Evolutionary conservation across 345 rosid species (phyloP).

Genomic region (Arabis hirsuta): DNA sequence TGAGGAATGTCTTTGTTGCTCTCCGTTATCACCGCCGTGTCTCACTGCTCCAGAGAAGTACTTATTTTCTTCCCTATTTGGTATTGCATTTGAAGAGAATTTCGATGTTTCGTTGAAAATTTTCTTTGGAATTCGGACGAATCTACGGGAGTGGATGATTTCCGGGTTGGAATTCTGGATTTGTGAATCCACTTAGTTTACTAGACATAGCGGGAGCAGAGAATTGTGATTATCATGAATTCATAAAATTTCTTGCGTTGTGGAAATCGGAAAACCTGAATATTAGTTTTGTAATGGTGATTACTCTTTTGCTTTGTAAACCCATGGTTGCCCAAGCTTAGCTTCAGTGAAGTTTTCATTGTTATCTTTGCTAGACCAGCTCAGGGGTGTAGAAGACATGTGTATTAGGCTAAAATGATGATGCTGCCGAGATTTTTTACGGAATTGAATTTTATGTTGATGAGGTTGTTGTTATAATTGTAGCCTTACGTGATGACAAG

Average conservation of each 20-base stretch:
- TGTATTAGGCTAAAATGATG: slow-evolving; percentile 2
- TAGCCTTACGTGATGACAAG: slow-evolving; percentile 47
- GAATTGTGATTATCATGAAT: background rate
- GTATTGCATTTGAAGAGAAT: background rate
- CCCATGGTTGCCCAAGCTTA: slow-evolving; percentile 9
- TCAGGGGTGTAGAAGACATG: background rate
- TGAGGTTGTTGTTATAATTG: slow-evolving; percentile 30
- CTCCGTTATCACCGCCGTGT: slow-evolving; percentile 62
- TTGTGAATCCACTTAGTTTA: slow-evolving; percentile 24
- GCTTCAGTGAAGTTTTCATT: slow-evolving; percentile 15
- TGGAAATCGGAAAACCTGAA: background rate
- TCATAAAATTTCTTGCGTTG: background rate
- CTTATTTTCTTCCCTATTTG: background rate
- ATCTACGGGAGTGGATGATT: background rate
- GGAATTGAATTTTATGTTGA: background rate
- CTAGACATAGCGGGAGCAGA: background rate
- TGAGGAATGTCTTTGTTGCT: slow-evolving; percentile 65
- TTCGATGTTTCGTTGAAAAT: background rate
- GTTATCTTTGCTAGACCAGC: slow-evolving; percentile 18
- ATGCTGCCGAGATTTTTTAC: background rate
- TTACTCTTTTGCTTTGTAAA: slow-evolving; percentile 14
- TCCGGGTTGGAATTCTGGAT: background rate
- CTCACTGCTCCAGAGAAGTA: slow-evolving; percentile 49
- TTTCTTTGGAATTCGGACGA: background rate
- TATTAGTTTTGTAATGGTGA: slow-evolving; percentile 16